Percentiles rank a stretch among this genome's conserved stretches.
Conservation (phyloP, 2,329 filamentous ascomycete genomes). For the Alternaria brassicicola region DNA sequence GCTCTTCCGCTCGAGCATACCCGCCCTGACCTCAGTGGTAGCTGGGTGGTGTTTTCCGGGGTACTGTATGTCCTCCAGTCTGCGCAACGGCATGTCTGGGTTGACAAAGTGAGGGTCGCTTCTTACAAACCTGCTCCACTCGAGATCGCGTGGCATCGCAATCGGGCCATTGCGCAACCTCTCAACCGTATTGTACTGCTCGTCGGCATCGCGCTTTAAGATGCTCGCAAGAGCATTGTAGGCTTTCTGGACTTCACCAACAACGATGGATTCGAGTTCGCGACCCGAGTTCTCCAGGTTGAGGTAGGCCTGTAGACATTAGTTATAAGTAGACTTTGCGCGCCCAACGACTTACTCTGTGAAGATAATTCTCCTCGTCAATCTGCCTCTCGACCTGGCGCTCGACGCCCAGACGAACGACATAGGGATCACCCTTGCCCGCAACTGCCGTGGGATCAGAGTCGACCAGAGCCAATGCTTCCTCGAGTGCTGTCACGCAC, state of each 20-base stretch:
- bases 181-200: conserved; percentile 77
- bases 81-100: conserved; percentile 77
- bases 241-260: conserved; percentile 96
- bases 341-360: conserved; percentile 66
- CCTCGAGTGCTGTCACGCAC: conserved; percentile 80
- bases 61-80: conserved; percentile 83
- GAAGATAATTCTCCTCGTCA: conserved; percentile 96
- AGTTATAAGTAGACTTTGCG: conserved; percentile 10
- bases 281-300: conserved; percentile 94
- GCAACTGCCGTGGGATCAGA: conserved; percentile 74
- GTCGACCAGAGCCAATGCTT: conserved; percentile 79
- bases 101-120: conserved; percentile 86
- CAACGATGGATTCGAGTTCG: conserved; percentile 93
- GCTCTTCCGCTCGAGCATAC: conserved; percentile 94
- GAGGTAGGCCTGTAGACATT: conserved; percentile 73
- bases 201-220: conserved; percentile 86
- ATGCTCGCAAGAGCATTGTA: conserved; percentile 94
- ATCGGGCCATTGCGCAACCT: conserved; percentile 84
- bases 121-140: conserved; percentile 85
- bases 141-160: conserved; percentile 89
- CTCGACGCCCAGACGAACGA: conserved; percentile 84
- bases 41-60: conserved; percentile 86
- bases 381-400: conserved; percentile 90
- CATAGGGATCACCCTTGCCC: conserved; percentile 90
- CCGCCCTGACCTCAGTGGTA: conserved; percentile 83